Evolutionary conservation across 139 green algal species (phyloP).

Genomic region (Tetraselmis striata): DNA sequence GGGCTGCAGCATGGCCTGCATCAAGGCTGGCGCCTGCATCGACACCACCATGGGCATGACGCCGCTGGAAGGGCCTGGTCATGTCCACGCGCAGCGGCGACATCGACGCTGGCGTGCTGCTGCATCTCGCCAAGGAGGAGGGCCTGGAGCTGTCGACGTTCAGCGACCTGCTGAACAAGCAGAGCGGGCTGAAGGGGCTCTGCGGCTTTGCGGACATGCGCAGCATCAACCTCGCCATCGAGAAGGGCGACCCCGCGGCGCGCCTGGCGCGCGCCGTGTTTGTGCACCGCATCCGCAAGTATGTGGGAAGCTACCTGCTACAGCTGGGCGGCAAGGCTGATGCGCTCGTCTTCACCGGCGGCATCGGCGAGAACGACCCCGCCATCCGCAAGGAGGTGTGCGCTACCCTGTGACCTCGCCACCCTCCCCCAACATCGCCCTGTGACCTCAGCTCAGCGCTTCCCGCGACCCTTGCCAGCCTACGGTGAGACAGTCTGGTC

Average conservation of each 20-base stretch:
- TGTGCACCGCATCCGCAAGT: slow-evolving; percentile 75
- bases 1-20: slow-evolving; percentile 65
- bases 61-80: slow-evolving; percentile 67
- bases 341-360: slow-evolving; percentile 81
- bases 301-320: slow-evolving; percentile 75
- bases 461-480: too few species aligned
- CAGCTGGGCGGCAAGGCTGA: slow-evolving; percentile 67
- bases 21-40: slow-evolving; percentile 59
- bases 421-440: too few species aligned
- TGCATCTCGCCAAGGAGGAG: slow-evolving; percentile 36
- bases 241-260: slow-evolving; percentile 34
- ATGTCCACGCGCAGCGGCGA: slow-evolving; percentile 68
- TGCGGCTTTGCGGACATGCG: slow-evolving; percentile 59
- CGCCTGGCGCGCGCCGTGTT: slow-evolving; percentile 76
- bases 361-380: slow-evolving; percentile 66
- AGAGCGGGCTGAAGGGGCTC: slow-evolving; percentile 52
- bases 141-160: slow-evolving; percentile 30
- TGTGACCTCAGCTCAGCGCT: too few species aligned
- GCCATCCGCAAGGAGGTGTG: slow-evolving; percentile 43
- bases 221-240: slow-evolving; percentile 32
- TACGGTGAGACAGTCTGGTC: too few species aligned
- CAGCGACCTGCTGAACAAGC: slow-evolving; percentile 80
- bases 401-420: too few species aligned
- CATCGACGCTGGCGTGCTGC: slow-evolving; percentile 62
- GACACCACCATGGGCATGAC: slow-evolving; percentile 83